Evolutionary conservation across 2,329 filamentous ascomycete genomes (phyloP), one percentile per base, ranked within the genome.

Genomic region (Shiraia bambusicola): DNA sequence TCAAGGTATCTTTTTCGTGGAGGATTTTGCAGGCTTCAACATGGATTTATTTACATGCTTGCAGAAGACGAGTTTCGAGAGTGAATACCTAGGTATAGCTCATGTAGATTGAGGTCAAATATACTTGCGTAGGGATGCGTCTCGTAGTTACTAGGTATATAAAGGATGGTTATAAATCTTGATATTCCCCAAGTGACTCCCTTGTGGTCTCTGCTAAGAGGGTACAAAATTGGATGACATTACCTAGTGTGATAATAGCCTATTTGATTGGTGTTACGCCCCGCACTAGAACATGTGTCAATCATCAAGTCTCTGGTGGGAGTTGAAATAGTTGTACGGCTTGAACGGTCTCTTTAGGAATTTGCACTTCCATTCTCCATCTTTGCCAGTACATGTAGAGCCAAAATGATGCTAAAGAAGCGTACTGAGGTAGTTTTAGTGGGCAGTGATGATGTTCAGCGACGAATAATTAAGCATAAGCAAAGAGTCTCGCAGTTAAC

Each of bases 301-400:
- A 52, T 56, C 17, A 59, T 58, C 4, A 54, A 38, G 22, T 59
- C 52, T 59, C 56, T 24, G 50, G 54, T 11, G 56, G 54, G 16
- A 58, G 42, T 29, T 45, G 22, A 15, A 54, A 40, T 5, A 54
- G 30, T 10, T 29, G 42, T 10, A 46, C 49, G 14, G 19, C 13
- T 19, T 28, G 22, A n/a, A n/a, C n/a, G n/a, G n/a, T n/a, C n/a
- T n/a, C n/a, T n/a, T n/a, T n/a, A n/a, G n/a, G n/a, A n/a, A n/a
- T n/a, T n/a, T n/a, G n/a, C n/a, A n/a, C n/a, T n/a, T n/a, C n/a
- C n/a, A n/a, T n/a, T n/a, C n/a, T n/a, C n/a, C n/a, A n/a, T n/a
- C n/a, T n/a, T n/a, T n/a, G n/a, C n/a, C n/a, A n/a, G n/a, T n/a
- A n/a, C n/a, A n/a, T n/a, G n/a, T n/a, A n/a, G n/a, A n/a, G n/a